Evolutionary conservation across 225 moss, liverwort and hornwort genomes (phyloP).

Genomic region (Rhytidiadelphus loreus): DNA sequence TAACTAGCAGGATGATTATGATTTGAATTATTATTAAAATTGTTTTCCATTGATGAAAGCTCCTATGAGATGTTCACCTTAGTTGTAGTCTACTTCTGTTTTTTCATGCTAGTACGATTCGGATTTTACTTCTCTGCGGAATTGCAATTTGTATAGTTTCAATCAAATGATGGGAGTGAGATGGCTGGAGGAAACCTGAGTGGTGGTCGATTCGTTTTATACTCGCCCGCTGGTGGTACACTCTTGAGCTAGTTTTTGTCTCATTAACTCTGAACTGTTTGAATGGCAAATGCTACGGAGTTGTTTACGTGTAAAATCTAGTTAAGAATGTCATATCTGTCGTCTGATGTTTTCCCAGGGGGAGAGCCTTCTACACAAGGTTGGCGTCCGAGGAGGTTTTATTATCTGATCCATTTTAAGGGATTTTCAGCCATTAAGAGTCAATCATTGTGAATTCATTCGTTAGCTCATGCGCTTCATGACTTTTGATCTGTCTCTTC

Average conservation of each 20-base stretch:
- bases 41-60: neutral
- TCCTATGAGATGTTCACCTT: neutral
- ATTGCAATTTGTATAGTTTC: neutral
- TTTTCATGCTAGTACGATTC: neutral
- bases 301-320: neutral
- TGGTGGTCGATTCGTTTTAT: neutral
- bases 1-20: neutral
- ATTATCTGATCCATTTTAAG: neutral
- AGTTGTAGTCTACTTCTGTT: neutral
- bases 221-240: neutral
- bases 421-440: neutral
- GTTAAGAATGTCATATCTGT: neutral
- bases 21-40: neutral
- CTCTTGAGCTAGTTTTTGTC: neutral
- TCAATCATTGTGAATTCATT: neutral
- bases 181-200: neutral
- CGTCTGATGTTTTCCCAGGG: neutral
- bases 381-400: neutral
- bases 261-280: neutral
- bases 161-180: neutral
- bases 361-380: neutral
- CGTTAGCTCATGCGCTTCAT: neutral
- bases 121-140: neutral
- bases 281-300: neutral
- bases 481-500: neutral